phyloP scores from a whole-genome alignment of 1,139 yeast genomes.

The Casaregolazyma lundiana region DNA sequence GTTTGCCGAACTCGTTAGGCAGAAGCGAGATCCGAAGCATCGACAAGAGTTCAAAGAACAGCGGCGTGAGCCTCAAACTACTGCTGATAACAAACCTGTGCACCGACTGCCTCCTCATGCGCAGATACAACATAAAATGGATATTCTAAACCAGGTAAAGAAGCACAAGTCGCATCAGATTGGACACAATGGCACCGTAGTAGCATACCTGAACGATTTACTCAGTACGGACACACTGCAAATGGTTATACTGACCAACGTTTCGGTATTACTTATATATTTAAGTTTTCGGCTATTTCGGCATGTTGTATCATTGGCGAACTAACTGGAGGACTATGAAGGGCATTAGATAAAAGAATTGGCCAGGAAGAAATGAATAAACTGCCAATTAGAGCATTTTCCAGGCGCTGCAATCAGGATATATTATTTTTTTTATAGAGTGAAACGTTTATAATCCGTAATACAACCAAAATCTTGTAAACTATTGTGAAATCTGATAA shows the following conservation, averaged over 20 bases:
- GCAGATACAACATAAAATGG: slow-evolving; percentile 11
- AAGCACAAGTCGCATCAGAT: slow-evolving; percentile 3
- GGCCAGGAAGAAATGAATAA: no score
- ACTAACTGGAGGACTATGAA: not conserved
- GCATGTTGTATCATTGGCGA: not conserved
- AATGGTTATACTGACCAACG: slow-evolving; percentile 6
- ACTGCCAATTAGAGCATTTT: no score
- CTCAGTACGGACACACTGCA: slow-evolving; percentile 3
- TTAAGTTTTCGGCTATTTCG: not conserved
- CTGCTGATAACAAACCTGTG: slow-evolving; percentile 14
- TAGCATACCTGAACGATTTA: slow-evolving; percentile 1
- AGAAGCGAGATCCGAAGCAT: slow-evolving; percentile 25
- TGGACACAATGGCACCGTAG: not conserved
- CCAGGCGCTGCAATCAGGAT: no score
- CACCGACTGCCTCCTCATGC: slow-evolving; percentile 21
- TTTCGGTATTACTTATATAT: slow-evolving; percentile 1
- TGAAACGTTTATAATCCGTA: no score
- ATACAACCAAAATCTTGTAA: no score
- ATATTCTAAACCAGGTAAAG: not conserved
- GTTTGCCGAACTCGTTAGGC: slow-evolving; percentile 27
- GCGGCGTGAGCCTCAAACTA: slow-evolving; percentile 12
- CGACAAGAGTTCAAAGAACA: slow-evolving; percentile 24
- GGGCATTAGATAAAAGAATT: not conserved
- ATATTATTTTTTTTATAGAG: no score
- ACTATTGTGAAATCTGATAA: no score